These are phyloP conservation scores for Colletotrichum aenigma DNA, from an alignment of 2,329 filamentous ascomycete species.

Conservation along the genomic window DNA sequence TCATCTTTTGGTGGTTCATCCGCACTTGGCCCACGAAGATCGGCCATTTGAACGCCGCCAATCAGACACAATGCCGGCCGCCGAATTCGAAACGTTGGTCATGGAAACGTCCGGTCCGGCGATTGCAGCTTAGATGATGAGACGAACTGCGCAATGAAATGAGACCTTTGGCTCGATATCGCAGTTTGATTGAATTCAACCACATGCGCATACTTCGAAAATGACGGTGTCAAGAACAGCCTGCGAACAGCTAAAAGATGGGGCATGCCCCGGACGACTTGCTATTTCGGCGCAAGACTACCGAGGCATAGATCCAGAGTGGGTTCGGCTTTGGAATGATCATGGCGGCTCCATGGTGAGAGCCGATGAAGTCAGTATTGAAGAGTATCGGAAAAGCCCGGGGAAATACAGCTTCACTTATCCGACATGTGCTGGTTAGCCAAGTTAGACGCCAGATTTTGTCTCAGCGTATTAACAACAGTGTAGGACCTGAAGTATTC, in stretches of 20 bases:
- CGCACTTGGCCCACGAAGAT: neutral
- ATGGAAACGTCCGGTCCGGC: neutral
- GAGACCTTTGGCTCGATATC: neutral
- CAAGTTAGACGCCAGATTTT: neutral
- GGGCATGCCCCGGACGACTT: neutral
- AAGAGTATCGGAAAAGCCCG: slow-evolving; percentile 28
- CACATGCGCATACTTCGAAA: neutral
- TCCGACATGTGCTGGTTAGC: slow-evolving; percentile 26
- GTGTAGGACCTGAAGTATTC: neutral
- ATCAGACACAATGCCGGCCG: neutral
- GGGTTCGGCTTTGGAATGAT: slow-evolving; percentile 29
- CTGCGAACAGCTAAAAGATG: neutral
- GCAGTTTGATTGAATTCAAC: neutral
- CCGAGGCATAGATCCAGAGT: slow-evolving; percentile 29
- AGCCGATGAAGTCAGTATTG: slow-evolving; percentile 30
- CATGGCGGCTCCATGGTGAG: slow-evolving; percentile 29
- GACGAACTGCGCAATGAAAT: neutral
- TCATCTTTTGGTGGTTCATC: neutral
- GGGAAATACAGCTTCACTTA: slow-evolving; percentile 32
- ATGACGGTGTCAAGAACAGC: neutral
- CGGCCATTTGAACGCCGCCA: slow-evolving; percentile 8
- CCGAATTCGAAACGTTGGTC: neutral
- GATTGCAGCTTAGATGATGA: neutral
- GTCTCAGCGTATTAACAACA: rapidly evolving
- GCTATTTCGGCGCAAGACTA: slow-evolving; percentile 12